A percentile compares a stretch with the other conserved stretches of the same genome.
phyloP scores from a whole-genome alignment of 2,329 filamentous ascomycete genomes.

The Paraphaeosphaeria minitans region DNA sequence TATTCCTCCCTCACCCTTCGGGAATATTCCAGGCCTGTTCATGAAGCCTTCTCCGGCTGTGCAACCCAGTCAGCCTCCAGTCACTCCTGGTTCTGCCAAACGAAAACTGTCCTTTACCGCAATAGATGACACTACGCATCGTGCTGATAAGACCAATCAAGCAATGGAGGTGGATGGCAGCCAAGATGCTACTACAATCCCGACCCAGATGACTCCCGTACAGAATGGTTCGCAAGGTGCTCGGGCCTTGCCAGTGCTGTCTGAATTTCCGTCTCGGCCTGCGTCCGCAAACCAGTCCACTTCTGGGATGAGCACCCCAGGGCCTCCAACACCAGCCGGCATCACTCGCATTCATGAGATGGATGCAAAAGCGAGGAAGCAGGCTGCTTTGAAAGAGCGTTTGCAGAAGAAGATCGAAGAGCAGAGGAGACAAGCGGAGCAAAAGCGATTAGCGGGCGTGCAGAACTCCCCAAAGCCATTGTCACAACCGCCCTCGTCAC shows the following conservation, averaged over 20 bases:
- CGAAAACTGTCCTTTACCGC: constrained; percentile 70
- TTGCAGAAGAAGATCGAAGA: constrained; percentile 49
- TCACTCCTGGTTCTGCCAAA: constrained; percentile 17
- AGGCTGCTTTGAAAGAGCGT: constrained; percentile 47
- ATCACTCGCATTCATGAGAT: constrained; percentile 50
- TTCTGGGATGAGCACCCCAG: constrained; percentile 39
- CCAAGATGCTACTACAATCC: constrained; percentile 45
- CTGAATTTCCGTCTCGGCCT: constrained; percentile 34
- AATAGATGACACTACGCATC: constrained; percentile 62
- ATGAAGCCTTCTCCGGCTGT: constrained; percentile 46
- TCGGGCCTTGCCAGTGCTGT: constrained; percentile 22
- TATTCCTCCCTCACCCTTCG: constrained; percentile 26
- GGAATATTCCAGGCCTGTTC: constrained; percentile 59
- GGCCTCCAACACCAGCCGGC: constrained; percentile 44
- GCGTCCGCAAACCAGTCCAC: constrained; percentile 26
- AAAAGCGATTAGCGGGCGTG: constrained; percentile 1
- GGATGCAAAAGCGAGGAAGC: constrained; percentile 45
- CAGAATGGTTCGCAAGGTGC: constrained; percentile 6
- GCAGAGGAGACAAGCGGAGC: constrained; percentile 16
- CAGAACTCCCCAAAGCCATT: background rate
- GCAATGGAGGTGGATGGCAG: constrained; percentile 77
- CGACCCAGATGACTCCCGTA: background rate
- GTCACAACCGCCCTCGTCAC: background rate
- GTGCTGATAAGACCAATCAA: constrained; percentile 44
- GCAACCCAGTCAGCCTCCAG: constrained; percentile 1